These are phyloP conservation scores for Microdochium bolleyi DNA, from an alignment of 2,329 filamentous ascomycete genomes.

Conservation along the genomic window DNA sequence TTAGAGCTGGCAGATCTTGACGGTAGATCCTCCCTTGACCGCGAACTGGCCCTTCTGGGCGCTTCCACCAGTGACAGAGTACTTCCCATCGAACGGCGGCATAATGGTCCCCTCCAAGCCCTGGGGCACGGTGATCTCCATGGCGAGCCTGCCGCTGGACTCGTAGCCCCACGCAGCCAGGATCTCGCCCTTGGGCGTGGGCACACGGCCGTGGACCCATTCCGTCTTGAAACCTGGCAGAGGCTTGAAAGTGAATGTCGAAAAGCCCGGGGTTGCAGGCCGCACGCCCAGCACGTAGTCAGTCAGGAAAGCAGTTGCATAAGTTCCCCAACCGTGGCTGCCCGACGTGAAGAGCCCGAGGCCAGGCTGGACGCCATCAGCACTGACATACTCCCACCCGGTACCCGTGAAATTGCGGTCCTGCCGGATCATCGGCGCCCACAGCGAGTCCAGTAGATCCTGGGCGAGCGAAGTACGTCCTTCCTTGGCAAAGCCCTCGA, in stretches of 20 bases:
- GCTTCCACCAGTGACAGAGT: neutral
- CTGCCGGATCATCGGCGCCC: slow-evolving; percentile 31
- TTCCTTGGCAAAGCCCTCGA: slow-evolving; percentile 24
- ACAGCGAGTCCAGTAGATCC: slow-evolving; percentile 26
- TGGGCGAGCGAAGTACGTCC: slow-evolving; percentile 13
- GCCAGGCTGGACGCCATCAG: slow-evolving; percentile 24
- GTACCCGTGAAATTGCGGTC: slow-evolving; percentile 26
- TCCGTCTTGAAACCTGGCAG: neutral
- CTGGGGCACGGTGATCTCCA: neutral
- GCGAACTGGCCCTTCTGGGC: neutral
- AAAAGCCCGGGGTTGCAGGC: neutral
- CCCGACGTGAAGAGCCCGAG: slow-evolving; percentile 32
- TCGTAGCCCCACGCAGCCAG: neutral
- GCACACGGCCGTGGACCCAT: neutral
- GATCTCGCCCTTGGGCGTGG: neutral
- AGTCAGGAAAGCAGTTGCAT: slow-evolving; percentile 33
- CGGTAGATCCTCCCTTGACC: neutral
- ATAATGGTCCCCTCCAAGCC: neutral
- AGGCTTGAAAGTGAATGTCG: neutral
- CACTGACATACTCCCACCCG: slow-evolving; percentile 35
- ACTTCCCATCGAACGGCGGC: neutral
- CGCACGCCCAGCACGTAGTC: slow-evolving; percentile 10
- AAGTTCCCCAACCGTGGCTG: slow-evolving; percentile 34
- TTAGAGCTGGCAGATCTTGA: neutral
- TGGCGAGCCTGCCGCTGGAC: neutral